phyloP scores from a whole-genome alignment of 768 basidiomycete species.

The Imleria badia region DNA sequence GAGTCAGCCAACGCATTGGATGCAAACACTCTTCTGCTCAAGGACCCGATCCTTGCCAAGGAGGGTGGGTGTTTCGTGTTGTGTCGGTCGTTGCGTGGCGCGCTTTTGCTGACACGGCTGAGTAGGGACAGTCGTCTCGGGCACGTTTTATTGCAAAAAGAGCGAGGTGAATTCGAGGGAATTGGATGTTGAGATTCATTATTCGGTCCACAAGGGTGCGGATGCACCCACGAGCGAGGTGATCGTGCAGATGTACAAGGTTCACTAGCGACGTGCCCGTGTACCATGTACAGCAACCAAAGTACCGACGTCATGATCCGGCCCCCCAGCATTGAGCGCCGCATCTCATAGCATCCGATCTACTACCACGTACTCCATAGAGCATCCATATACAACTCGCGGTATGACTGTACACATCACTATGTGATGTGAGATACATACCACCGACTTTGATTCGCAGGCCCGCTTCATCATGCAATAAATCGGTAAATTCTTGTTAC shows the following conservation, averaged over 20 bases:
- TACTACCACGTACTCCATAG: too few species aligned
- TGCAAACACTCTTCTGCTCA: conserved; percentile 90
- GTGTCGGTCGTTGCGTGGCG: background rate
- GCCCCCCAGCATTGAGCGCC: too few species aligned
- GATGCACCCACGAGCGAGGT: conserved; percentile 38
- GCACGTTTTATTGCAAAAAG: conserved; percentile 84
- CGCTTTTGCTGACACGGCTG: background rate
- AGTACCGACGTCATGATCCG: too few species aligned
- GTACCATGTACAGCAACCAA: too few species aligned
- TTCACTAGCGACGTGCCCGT: conserved; percentile 45
- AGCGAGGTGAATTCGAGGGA: conserved; percentile 80
- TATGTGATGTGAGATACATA: too few species aligned
- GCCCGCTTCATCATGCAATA: too few species aligned
- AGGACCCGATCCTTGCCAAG: conserved; percentile 70
- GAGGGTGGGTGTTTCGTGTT: conserved; percentile 54
- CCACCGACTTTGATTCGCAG: too few species aligned
- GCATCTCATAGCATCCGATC: too few species aligned
- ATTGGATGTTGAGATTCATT: conserved; percentile 90
- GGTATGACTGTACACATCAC: too few species aligned
- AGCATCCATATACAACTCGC: too few species aligned
- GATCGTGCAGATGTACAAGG: conserved; percentile 77
- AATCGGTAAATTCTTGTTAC: too few species aligned
- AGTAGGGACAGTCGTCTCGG: conserved; percentile 70
- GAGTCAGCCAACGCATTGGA: conserved; percentile 94
- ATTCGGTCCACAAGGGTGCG: conserved; percentile 44